Base-by-base conservation (phyloP, 2,329 filamentous ascomycete genomes). In the Coccinonectria pachysandricola region DNA sequence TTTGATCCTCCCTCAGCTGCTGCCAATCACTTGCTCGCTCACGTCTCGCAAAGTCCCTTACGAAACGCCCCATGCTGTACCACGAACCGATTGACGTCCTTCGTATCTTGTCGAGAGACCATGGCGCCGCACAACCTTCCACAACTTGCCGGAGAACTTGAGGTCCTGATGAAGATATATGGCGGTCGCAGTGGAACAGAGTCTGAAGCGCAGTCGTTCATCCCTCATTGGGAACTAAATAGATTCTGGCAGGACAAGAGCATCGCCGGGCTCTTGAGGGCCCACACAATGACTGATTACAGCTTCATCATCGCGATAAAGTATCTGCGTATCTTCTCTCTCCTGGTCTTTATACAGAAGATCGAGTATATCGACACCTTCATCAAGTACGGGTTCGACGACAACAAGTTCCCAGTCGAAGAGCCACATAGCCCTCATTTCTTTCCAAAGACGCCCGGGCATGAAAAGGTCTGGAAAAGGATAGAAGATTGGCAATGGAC, bases 281-380 rank as follows among this genome's bases (percentile, higher is more conserved):
- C 12, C 6, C n/a, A 8, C 12, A 11, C 14, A 3, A 4, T 25
- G 14, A 6, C 9, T 2, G n/a, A 12, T 12, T 4, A 15, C 8
- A 4, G 8, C 4, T 2, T 5, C 4, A 8, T 14, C 8, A 23
- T 32, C 4, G 11, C 11, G 5, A 7, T 25, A 9, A 9, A 8
- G 8, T 32, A 29, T 22, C 12, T 32, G 9, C 8, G 26, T 19
- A 17, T 15, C 13, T 32, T 32, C 14, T 32, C 30, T 12, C 23
- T 32, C 10, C 19, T 32, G 9, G 19, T 32, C 12, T 32, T 26
- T 8, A 21, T 15, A 19, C 8, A n/a, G 6, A 12, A 11, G 8
- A 14, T 26, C 5, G 7, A 16, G 1, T 14, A 2, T 9, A 12
- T 32, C 3, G 4, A 6, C 6, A 7, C 10, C 3, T 15, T 32